phyloP scores from a whole-genome alignment of 106 monocot genomes.

The Dendrobium chrysotoxum region DNA sequence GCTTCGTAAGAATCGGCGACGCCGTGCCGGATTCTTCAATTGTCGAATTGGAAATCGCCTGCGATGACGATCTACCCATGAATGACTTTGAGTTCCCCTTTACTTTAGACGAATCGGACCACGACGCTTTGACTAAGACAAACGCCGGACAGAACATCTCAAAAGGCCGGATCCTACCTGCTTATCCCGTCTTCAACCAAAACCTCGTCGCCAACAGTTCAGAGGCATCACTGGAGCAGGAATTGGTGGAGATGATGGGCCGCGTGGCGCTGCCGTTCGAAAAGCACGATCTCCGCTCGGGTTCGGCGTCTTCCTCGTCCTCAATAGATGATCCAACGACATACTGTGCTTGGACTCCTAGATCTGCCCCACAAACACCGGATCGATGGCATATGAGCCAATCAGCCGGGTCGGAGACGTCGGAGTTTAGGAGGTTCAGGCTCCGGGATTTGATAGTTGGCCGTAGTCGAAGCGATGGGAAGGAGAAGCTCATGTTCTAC shows the following conservation, averaged over 20 bases:
- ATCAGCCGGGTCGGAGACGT: slow-evolving; percentile 23
- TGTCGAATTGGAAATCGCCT: background rate
- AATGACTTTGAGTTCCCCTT: slow-evolving; percentile 42
- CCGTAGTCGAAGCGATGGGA: slow-evolving; percentile 71
- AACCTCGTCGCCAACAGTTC: background rate
- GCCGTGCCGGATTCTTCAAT: background rate
- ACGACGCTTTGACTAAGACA: background rate
- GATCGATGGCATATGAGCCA: slow-evolving; percentile 37
- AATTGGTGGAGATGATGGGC: background rate
- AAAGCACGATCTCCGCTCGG: slow-evolving; percentile 2
- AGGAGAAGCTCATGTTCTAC: slow-evolving; percentile 37
- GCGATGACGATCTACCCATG: slow-evolving; percentile 6
- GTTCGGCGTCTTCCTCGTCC: slow-evolving; percentile 20
- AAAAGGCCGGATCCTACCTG: slow-evolving; percentile 46
- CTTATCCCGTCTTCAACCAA: slow-evolving; percentile 34
- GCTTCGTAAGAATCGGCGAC: background rate
- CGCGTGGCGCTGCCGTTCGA: slow-evolving; percentile 15
- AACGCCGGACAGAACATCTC: slow-evolving; percentile 34
- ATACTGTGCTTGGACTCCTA: slow-evolving; percentile 31
- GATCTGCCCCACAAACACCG: slow-evolving; percentile 17
- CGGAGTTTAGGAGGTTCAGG: slow-evolving; percentile 16
- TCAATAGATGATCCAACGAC: slow-evolving; percentile 21
- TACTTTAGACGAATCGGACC: background rate
- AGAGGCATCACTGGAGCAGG: background rate
- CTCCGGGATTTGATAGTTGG: slow-evolving; percentile 41